Conservation (phyloP, 2,329 filamentous ascomycete genomes). For the Pyrenophora teres region DNA sequence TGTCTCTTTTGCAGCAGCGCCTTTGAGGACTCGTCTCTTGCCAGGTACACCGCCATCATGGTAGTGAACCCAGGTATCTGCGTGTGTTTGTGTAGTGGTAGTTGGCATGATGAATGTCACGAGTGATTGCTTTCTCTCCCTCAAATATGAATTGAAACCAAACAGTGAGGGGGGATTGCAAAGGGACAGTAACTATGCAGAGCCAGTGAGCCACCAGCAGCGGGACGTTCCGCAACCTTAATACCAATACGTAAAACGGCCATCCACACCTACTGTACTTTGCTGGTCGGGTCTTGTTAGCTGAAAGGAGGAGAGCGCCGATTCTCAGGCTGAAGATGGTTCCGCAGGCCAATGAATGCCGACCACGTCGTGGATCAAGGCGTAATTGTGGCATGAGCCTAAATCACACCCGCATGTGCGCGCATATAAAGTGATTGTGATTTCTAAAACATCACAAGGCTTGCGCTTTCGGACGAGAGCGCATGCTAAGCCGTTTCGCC, state of each 20-base stretch:
- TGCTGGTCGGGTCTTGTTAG: too few species aligned
- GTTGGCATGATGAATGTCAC: slow-evolving; percentile 12
- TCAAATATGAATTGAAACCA: neutral
- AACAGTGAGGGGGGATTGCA: neutral
- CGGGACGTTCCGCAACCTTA: slow-evolving; percentile 10
- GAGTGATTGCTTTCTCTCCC: neutral
- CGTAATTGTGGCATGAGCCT: slow-evolving; percentile 1
- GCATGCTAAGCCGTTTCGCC: slow-evolving; percentile 5
- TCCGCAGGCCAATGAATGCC: slow-evolving; percentile 3
- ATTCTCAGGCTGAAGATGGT: neutral
- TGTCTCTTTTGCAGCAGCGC: slow-evolving; percentile 28
- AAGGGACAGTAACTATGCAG: slow-evolving; percentile 1
- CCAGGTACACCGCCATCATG: slow-evolving; percentile 40
- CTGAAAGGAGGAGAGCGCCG: neutral
- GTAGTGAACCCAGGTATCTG: slow-evolving; percentile 33
- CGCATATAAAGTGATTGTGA: slow-evolving; percentile 3
- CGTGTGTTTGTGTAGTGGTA: slow-evolving; percentile 18
- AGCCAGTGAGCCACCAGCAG: neutral
- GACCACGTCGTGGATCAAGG: slow-evolving; percentile 9
- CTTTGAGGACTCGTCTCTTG: slow-evolving; percentile 31
- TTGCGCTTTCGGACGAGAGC: slow-evolving; percentile 11
- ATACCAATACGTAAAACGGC: slow-evolving; percentile 4
- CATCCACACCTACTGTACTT: neutral
- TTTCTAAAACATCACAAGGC: neutral
- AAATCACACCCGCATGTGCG: slow-evolving; percentile 1